phyloP scores from a whole-genome alignment of 805 yeast genomes.

The Candida quercuum region DNA sequence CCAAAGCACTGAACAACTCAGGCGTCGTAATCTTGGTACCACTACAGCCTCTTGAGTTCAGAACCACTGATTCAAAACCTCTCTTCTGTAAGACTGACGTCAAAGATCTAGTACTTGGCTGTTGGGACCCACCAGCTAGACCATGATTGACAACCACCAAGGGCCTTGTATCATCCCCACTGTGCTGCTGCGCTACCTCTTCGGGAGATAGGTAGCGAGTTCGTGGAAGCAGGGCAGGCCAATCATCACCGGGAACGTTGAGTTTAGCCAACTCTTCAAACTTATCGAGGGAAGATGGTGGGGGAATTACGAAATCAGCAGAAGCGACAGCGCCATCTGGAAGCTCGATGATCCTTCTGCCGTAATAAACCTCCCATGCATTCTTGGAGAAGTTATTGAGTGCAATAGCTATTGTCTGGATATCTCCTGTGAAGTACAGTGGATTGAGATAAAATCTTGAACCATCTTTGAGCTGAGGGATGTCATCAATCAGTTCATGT shows the following conservation, averaged over 20 bases:
- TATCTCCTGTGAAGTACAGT: slow-evolving; percentile 59
- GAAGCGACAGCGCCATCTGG: slow-evolving; percentile 70
- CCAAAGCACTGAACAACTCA: slow-evolving; percentile 57
- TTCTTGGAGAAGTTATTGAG: slow-evolving; percentile 43
- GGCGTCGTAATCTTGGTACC: slow-evolving; percentile 69
- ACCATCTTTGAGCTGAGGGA: slow-evolving; percentile 40
- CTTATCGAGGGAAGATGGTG: slow-evolving; percentile 23
- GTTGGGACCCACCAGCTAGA: slow-evolving; percentile 76
- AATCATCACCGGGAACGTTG: slow-evolving; percentile 41
- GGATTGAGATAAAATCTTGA: slow-evolving; percentile 57
- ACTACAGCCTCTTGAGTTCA: slow-evolving; percentile 75
- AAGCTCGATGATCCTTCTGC: slow-evolving; percentile 56
- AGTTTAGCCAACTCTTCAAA: slow-evolving; percentile 28
- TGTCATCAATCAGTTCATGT: slow-evolving; percentile 15
- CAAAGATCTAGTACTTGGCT: slow-evolving; percentile 60
- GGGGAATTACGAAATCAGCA: slow-evolving; percentile 62
- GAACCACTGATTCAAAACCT: slow-evolving; percentile 54
- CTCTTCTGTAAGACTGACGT: slow-evolving; percentile 36
- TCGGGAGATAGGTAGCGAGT: slow-evolving; percentile 52
- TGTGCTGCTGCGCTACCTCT: slow-evolving; percentile 34
- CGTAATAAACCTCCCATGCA: slow-evolving; percentile 64
- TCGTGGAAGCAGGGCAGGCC: slow-evolving; percentile 62
- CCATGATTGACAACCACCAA: slow-evolving; percentile 65
- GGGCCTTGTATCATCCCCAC: slow-evolving; percentile 39
- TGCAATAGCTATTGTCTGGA: slow-evolving; percentile 73